Percentiles rank a stretch among this genome's conserved stretches.
These are phyloP conservation scores for Metschnikowia proteae DNA, from an alignment of 805 yeast species.

Conservation along the genomic window DNA sequence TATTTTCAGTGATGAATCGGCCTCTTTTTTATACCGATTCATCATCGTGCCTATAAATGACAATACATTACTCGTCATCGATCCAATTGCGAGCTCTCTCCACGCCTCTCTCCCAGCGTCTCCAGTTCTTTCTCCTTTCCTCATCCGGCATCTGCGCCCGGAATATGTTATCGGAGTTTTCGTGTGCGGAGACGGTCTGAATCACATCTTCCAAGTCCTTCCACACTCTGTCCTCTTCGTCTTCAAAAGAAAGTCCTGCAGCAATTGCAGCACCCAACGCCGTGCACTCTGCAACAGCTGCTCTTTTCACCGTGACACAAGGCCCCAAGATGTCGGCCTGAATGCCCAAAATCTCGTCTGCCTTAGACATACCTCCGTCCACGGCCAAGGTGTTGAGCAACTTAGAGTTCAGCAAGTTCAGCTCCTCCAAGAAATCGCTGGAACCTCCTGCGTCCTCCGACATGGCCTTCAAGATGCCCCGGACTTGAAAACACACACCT, in stretches of 20 bases:
- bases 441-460: constrained; percentile 72
- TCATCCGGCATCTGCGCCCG: constrained; percentile 47
- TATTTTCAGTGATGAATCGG: not conserved
- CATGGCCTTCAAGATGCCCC: constrained; percentile 90
- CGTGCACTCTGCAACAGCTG: constrained; percentile 83
- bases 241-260: constrained; percentile 66
- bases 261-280: constrained; percentile 97
- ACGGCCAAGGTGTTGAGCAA: constrained; percentile 63
- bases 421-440: constrained; percentile 54
- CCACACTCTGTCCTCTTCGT: constrained; percentile 63
- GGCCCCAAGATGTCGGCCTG: constrained; percentile 92
- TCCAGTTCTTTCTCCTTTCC: constrained; percentile 61
- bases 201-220: constrained; percentile 65
- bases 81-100: constrained; percentile 83
- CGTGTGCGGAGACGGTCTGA: constrained; percentile 33
- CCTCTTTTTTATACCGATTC: not conserved
- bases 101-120: constrained; percentile 81
- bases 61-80: constrained; percentile 28
- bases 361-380: constrained; percentile 94
- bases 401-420: constrained; percentile 40
- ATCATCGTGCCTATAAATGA: not conserved
- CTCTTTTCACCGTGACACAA: constrained; percentile 74
- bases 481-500: constrained; percentile 90
- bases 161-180: constrained; percentile 26
- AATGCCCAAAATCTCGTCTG: constrained; percentile 87